Conservation (phyloP, 2,329 filamentous ascomycete genomes). For the Talaromyces sp. region DNA sequence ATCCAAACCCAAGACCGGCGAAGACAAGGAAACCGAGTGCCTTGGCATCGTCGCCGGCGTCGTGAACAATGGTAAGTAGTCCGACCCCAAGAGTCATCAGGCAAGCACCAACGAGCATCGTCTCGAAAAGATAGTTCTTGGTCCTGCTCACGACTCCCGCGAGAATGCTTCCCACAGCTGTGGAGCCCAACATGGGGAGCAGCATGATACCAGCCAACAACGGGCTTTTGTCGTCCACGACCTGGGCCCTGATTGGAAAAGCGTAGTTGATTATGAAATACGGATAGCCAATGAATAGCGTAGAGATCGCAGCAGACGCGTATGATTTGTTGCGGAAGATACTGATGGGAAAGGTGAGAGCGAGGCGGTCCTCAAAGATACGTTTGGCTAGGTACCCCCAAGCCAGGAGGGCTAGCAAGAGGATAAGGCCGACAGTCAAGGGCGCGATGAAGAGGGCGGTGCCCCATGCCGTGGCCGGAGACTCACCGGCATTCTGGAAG, state of each 20-base stretch:
- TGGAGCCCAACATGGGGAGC: neutral
- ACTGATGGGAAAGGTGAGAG: neutral
- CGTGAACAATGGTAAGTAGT: neutral
- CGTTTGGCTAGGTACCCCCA: neutral
- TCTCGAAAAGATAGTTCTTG: neutral
- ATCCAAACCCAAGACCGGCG: neutral
- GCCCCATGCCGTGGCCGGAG: neutral
- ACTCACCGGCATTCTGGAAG: neutral
- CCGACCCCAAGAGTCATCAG: neutral
- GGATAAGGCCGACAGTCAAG: neutral
- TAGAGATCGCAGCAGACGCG: neutral
- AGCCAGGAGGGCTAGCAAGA: neutral
- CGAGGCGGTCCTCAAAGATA: neutral
- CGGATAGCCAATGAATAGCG: neutral
- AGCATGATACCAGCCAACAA: neutral
- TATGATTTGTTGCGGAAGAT: neutral
- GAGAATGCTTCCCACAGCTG: neutral
- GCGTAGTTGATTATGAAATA: neutral
- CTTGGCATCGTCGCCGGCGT: neutral
- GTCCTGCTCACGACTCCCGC: neutral
- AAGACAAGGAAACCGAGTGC: neutral
- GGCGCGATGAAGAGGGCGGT: neutral
- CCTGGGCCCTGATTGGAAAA: neutral
- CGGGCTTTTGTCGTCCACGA: neutral
- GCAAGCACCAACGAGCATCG: neutral